Conservation (phyloP, 108 stramenopile genomes). For the Pseudonitzschia delicatissima region DNA sequence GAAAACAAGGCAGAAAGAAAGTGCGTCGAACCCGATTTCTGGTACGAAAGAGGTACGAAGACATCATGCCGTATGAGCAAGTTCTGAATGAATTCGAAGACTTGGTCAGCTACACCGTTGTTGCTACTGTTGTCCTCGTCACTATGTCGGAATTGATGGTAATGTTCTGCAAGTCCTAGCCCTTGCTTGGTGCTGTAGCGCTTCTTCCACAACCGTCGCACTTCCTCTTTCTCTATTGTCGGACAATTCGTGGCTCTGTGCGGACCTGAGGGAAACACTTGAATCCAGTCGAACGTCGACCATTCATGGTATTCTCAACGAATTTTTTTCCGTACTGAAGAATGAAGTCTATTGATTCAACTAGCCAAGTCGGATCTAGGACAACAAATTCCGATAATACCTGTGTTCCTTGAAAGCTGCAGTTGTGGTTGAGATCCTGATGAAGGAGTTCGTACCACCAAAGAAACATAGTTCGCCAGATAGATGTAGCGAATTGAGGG, state of each 20-base stretch:
- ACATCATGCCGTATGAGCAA: constrained; percentile 5
- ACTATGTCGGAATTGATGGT: not conserved
- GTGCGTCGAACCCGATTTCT: not conserved
- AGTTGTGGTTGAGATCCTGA: not conserved
- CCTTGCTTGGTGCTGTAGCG: not conserved
- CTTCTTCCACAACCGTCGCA: constrained; percentile 3
- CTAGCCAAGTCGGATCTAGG: constrained; percentile 7
- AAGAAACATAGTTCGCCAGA: constrained; percentile 2
- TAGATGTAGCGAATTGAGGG: not conserved
- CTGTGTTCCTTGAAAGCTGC: not conserved
- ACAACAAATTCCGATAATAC: not conserved
- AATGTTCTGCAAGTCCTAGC: not conserved
- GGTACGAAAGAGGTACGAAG: not conserved
- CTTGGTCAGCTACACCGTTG: not conserved
- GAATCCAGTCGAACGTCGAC: not conserved
- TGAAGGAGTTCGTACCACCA: not conserved
- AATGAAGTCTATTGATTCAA: constrained; percentile 7
- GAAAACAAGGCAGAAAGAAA: not conserved
- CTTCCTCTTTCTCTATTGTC: constrained; percentile 5
- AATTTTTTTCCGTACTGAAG: not conserved
- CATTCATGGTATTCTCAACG: not conserved
- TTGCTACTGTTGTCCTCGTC: not conserved
- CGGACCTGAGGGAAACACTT: not conserved
- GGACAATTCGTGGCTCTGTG: not conserved
- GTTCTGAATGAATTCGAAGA: constrained; percentile 1